A percentile compares a stretch with the other conserved stretches of the same genome.
phyloP scores from a whole-genome alignment of 2,329 filamentous ascomycete genomes.

The Fusarium cicatricum region DNA sequence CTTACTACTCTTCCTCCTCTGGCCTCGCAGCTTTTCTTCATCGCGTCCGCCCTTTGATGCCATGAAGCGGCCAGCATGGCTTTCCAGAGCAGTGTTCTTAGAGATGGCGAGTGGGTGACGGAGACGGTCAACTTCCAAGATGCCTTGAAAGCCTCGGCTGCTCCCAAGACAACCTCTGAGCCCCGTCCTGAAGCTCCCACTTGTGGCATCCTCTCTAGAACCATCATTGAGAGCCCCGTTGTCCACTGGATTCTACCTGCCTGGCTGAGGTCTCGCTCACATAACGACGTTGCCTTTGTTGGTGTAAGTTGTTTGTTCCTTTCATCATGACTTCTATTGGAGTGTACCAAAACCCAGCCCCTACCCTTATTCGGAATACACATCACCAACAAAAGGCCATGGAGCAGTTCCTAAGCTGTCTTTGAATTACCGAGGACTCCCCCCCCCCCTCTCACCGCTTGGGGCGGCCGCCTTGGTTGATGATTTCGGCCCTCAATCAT shows the following conservation, averaged over 20 bases:
- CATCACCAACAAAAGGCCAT: too few relatives aligned
- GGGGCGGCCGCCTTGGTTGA: not conserved
- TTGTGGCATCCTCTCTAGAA: conserved; percentile 80
- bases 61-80: conserved; percentile 48
- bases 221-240: conserved; percentile 78
- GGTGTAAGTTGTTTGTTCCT: conserved; percentile 64
- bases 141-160: conserved; percentile 50
- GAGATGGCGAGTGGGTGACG: conserved; percentile 66
- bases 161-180: conserved; percentile 43
- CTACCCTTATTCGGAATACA: not conserved
- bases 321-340: not conserved
- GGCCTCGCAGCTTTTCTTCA: conserved; percentile 1
- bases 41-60: conserved; percentile 19
- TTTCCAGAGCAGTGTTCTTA: conserved; percentile 63
- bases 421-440: not conserved
- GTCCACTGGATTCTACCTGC: conserved; percentile 81
- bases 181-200: conserved; percentile 55
- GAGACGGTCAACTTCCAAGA: conserved; percentile 57
- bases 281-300: conserved; percentile 88
- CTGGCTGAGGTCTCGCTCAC: conserved; percentile 72
- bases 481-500: conserved; percentile 4
- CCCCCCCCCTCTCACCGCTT: not conserved
- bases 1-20: not conserved
- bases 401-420: not conserved
- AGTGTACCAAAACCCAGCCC: not conserved